phyloP scores from a whole-genome alignment of 2,329 filamentous ascomycete species.

The Diplocarpon rosae region DNA sequence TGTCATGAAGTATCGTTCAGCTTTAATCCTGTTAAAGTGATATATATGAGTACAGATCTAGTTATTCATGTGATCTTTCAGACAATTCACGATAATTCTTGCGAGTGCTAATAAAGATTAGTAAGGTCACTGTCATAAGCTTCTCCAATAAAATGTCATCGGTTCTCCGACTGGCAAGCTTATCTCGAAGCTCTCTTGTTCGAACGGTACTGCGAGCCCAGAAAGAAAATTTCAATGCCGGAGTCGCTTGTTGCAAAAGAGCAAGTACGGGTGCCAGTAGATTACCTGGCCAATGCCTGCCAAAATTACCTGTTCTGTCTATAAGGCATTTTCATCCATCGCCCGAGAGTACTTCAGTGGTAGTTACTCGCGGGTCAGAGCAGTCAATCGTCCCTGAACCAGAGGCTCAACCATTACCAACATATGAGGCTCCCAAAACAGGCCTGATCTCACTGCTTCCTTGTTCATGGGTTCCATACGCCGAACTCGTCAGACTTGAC shows the following conservation, averaged over 20 bases:
- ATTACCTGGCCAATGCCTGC: background rate
- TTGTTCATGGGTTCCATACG: constrained; percentile 63
- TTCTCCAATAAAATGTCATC: background rate
- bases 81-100: too few species aligned
- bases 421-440: constrained; percentile 57
- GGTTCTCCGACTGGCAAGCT: constrained; percentile 8
- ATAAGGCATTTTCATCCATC: background rate
- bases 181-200: constrained; percentile 3
- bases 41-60: too few species aligned
- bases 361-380: background rate
- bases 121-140: background rate
- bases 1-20: too few species aligned
- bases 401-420: constrained; percentile 1
- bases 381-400: background rate
- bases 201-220: background rate
- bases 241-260: background rate
- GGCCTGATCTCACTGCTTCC: constrained; percentile 64
- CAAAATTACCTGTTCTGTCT: background rate
- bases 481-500: constrained; percentile 69
- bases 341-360: background rate
- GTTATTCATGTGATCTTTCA: too few species aligned
- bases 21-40: too few species aligned
- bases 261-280: background rate
- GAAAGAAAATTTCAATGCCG: background rate
- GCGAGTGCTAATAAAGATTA: background rate